Percentiles rank a stretch among this genome's conserved stretches.
phyloP scores from a whole-genome alignment of 805 yeast genomes.

The Cyberlindnera saturnus region DNA sequence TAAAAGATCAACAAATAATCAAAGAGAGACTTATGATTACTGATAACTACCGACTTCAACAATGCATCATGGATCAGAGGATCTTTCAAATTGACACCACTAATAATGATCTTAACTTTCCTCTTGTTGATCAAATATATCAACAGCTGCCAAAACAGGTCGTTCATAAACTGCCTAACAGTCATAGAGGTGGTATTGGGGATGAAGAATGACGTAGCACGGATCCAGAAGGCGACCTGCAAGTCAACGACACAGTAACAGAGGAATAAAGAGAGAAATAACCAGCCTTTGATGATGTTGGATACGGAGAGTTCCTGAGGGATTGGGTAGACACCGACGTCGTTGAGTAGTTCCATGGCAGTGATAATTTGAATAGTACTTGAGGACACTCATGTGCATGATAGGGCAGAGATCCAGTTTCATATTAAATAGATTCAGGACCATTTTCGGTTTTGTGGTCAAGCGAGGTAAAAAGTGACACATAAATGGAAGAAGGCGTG shows the following conservation, averaged over 20 bases:
- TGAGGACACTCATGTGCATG: too few relatives aligned
- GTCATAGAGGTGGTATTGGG: slow-evolving; percentile 1
- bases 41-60: slow-evolving; percentile 30
- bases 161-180: neutral
- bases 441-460: too few relatives aligned
- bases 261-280: slow-evolving; percentile 7
- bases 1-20: slow-evolving; percentile 55
- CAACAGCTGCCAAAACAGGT: slow-evolving; percentile 15
- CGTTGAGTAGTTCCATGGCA: slow-evolving; percentile 11
- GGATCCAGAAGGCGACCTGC: slow-evolving; percentile 5
- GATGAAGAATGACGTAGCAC: slow-evolving; percentile 1
- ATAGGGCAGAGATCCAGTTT: too few relatives aligned
- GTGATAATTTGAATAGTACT: too few relatives aligned
- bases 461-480: too few relatives aligned
- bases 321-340: slow-evolving; percentile 18
- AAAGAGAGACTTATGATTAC: slow-evolving; percentile 64
- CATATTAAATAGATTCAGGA: too few relatives aligned
- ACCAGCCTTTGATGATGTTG: slow-evolving; percentile 18
- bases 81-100: slow-evolving; percentile 22
- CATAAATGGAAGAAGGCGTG: too few relatives aligned
- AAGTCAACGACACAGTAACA: slow-evolving; percentile 8
- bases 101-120: slow-evolving; percentile 21
- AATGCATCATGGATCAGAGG: slow-evolving; percentile 16
- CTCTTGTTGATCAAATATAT: slow-evolving; percentile 19
- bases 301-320: slow-evolving; percentile 13